These are phyloP conservation scores for Dryadomyces sulphureus DNA, from an alignment of 2,329 filamentous ascomycete species.

Conservation along the genomic window DNA sequence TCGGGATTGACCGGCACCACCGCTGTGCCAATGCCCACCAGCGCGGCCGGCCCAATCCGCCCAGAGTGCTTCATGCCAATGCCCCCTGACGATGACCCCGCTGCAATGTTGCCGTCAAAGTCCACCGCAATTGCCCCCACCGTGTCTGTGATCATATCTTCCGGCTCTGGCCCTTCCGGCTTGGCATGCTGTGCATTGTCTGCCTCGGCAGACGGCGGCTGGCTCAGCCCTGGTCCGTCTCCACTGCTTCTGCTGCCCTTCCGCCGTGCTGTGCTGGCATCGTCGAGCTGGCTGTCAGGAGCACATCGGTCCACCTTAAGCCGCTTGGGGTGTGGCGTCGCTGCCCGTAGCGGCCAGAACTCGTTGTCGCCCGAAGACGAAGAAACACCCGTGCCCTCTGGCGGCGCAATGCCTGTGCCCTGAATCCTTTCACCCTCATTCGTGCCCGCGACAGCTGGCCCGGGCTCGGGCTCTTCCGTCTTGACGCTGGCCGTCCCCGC, in stretches of 20 bases:
- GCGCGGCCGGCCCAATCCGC: constrained; percentile 77
- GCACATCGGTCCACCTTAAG: neutral
- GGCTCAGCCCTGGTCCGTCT: neutral
- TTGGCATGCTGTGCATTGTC: neutral
- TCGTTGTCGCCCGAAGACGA: neutral
- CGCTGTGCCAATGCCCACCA: constrained; percentile 82
- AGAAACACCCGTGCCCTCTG: neutral
- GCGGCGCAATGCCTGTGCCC: too few species aligned
- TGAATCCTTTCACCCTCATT: too few species aligned
- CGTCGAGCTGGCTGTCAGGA: neutral
- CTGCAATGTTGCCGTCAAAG: constrained; percentile 71
- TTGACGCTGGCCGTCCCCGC: neutral
- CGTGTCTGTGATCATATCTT: constrained; percentile 70
- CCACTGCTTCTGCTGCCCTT: constrained; percentile 3
- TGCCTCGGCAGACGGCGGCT: neutral
- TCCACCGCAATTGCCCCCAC: constrained; percentile 94
- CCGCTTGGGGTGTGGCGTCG: constrained; percentile 5
- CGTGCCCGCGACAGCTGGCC: too few species aligned
- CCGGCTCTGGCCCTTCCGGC: too few species aligned
- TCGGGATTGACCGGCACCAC: constrained; percentile 64
- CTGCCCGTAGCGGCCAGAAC: neutral
- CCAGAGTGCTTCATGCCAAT: constrained; percentile 98
- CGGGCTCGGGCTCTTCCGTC: neutral
- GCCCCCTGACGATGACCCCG: constrained; percentile 88
- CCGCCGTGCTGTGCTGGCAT: neutral